Evolutionary conservation across 2,329 filamentous ascomycete species (phyloP), one percentile per base, ranked within the genome.

Genomic region (Phoma sp.): DNA sequence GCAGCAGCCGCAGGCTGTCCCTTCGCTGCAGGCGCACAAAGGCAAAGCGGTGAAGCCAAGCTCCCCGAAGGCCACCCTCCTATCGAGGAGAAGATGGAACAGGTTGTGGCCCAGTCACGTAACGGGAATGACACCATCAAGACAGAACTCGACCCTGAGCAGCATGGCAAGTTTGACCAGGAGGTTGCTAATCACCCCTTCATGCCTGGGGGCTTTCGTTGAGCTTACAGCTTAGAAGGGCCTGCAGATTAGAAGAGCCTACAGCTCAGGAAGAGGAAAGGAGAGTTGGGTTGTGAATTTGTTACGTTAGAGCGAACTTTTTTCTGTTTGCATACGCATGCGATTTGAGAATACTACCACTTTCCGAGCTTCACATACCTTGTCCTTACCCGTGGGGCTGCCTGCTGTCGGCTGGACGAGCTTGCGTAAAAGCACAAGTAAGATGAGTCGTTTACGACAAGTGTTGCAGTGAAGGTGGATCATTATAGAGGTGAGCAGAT

Each of bases 141-240:
- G 52, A 55, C 52, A n/a, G 46, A 43, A 19, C 46, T 55, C 37
- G 52, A 55, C 25, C 52, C 52, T 38, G 52, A 55, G 40, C 52
- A 55, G 37, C 52, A 55, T 32, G 52, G 46, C 24, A 55, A 50
- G 17, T 55, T 55, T 27, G 52, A 55, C 41, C 22, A 41, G 25
- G 52, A 50, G 25, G 41, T 55, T 8, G 46, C 52, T 41, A 46
- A 46, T 1, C 41, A 37, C 15, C 46, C 46, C 4, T 49, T 25
- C 29, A 55, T 55, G 52, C 52, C 52, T 19, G 52, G 52, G 4
- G 52, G 52, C 15, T 55, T 55, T 24, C 52, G 52, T n/a, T 55
- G 37, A 43, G 31, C 3, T 32, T 29, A 6, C 1, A 31, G 22
- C 2, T 22, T 5, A 15, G 37, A 12, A 22, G 37, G 38, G 31